Evolutionary conservation across 2,329 filamentous ascomycete genomes (phyloP).

Genomic region (Colletotrichum tamarilloi): DNA sequence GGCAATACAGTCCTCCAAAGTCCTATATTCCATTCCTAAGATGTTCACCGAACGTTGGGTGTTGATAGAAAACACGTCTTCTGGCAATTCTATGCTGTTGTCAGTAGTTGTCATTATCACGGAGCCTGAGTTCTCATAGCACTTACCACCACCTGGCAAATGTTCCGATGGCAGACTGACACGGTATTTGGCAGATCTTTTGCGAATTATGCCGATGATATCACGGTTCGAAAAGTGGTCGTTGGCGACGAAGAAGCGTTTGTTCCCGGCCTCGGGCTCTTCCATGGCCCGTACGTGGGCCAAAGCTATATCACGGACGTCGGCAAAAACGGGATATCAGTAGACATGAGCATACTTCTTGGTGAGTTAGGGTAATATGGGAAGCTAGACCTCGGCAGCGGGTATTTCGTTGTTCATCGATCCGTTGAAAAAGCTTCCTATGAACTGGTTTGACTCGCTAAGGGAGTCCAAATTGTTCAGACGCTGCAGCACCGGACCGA

Average conservation of each 20-base stretch:
- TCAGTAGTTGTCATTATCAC: no score
- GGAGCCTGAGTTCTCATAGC: no score
- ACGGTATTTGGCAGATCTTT: no score
- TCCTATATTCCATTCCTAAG: background rate
- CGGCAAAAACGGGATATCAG: background rate
- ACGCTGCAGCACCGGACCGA: background rate
- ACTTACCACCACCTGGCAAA: no score
- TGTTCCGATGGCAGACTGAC: no score
- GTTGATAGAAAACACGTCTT: background rate
- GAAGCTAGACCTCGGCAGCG: background rate
- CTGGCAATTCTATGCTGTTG: background rate
- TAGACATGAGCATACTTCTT: background rate
- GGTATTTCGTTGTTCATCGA: background rate
- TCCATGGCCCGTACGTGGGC: no score
- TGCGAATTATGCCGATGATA: no score
- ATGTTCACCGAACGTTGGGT: background rate
- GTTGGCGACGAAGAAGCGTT: no score
- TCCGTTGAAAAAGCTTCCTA: background rate
- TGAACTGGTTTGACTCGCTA: background rate
- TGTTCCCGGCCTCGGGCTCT: no score
- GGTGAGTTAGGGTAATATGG: background rate
- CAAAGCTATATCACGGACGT: no score
- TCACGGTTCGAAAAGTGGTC: no score
- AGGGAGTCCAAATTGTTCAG: background rate
- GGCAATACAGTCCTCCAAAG: background rate